Evolutionary conservation across 2,329 filamentous ascomycete species (phyloP), one percentile per base, ranked within the genome.

Genomic region (Fusarium coicis): DNA sequence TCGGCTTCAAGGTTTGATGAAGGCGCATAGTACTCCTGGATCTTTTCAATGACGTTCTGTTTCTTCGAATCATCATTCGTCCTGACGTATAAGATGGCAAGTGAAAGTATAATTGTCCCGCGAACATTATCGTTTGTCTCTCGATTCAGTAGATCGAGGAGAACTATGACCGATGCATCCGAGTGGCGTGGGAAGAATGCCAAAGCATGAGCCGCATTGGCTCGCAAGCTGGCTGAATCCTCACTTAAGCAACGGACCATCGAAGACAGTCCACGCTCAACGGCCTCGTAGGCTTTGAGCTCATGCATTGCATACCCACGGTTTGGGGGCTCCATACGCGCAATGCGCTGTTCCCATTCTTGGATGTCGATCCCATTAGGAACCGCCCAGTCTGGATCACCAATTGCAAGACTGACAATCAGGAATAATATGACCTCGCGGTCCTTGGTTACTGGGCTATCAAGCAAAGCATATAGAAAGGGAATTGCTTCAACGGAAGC

Each of bases 231-330:
- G 0, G 15, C 15, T 19, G 34, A 52, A 0, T 59, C 16, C 1
- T 59, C 16, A 0, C 18, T 3, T 1, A 59, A 11, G 8, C 43
- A 59, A 16, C 7, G 9, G 8, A 26, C 1, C 1, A 32, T 9
- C 0, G 26, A 59, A 15, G 43, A 21, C 4, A 59, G 26, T 16
- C 43, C 56, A 0, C 5, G 21, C 5, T 52, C 56, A 15, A 59
- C 43, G 2, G 34, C 43, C n/a, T 52, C 9, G 9, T 59, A 59
- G 7, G 42, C 3, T 2, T 23, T 52, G 26, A 39, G 2, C 7
- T 14, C 54, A 1, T 57, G 4, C 11, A 6, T 6, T 10, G 30
- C 19, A 14, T 1, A 12, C 4, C 1, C 10, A 0, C n/a, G n/a
- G 28, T 46, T 2, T 43, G 8, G 15, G 1, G 21, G 16, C 3